Percentiles rank a stretch among this genome's conserved stretches.
phyloP scores from a whole-genome alignment of 805 yeast genomes.

The Debaryomyces castellii region DNA sequence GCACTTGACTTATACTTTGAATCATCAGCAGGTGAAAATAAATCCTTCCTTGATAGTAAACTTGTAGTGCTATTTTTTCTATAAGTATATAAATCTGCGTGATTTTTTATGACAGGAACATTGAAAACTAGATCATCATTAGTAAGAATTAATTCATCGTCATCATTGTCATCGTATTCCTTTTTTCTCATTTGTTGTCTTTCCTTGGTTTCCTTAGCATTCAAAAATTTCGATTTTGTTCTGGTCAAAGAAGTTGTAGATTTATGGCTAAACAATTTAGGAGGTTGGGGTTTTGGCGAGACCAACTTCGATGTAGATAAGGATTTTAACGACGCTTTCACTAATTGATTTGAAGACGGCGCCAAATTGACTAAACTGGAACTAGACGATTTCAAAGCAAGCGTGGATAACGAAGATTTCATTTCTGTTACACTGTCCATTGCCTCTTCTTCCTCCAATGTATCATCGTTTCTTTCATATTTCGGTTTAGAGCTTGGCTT shows the following conservation, averaged over 20 bases:
- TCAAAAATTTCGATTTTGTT: conserved; percentile 33
- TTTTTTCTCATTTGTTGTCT: conserved; percentile 37
- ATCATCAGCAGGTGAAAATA: conserved; percentile 22
- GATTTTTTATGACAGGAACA: conserved; percentile 41
- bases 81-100: conserved; percentile 29
- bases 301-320: conserved; percentile 11
- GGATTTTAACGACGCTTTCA: conserved; percentile 8
- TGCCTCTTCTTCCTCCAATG: conserved; percentile 5
- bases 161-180: conserved; percentile 40
- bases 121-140: conserved; percentile 41
- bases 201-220: conserved; percentile 37
- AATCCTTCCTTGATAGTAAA: conserved; percentile 24
- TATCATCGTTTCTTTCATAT: conserved; percentile 2
- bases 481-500: conserved; percentile 3
- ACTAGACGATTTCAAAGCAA: conserved; percentile 11
- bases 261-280: conserved; percentile 3
- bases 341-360: conserved; percentile 1
- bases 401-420: conserved; percentile 18
- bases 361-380: background rate
- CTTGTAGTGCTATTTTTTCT: conserved; percentile 13
- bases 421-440: conserved; percentile 8
- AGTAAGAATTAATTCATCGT: conserved; percentile 38
- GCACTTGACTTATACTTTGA: conserved; percentile 22
- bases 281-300: conserved; percentile 3
- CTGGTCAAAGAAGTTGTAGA: conserved; percentile 22